Base-by-base conservation (phyloP, 768 basidiomycete genomes). In the Cystobasidium onofrii region DNA sequence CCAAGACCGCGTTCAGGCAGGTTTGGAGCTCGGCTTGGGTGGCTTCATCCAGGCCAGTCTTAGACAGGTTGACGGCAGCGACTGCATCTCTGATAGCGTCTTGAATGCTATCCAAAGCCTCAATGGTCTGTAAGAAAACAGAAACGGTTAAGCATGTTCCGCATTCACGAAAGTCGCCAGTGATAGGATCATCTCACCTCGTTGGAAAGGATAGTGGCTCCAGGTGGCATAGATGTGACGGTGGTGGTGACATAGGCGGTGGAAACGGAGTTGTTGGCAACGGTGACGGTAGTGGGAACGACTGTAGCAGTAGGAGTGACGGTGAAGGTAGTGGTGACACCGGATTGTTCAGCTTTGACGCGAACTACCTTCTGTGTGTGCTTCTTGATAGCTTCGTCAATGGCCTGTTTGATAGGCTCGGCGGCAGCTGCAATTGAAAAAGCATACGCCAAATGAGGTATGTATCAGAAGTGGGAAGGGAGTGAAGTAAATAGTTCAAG, bases 51-150 rank as follows among this genome's bases (percentile, higher is more conserved):
- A 78, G 73, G 15, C 41, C 46, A n/a, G 27, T 54, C 54, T 76
- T 71, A n/a, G 73, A 63, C 3, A 77, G 71, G 64, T 77, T 75
- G 63, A 70, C 76, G 6, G 77, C 76, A 0, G 76, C 76, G 52
- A 78, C 73, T 0, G 77, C 77, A 39, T 74, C 73, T 17, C 74
- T 36, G 74, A 78, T 65, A 6, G 77, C 76, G 23, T 71, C 52
- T 29, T 71, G 54, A 29, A 71, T 71, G 55, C 44, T 60, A 29
- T 55, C 69, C 9, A 71, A 34, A 20, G 69, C 69, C 3, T 36
- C 69, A 36, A 71, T 33, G 27, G 69, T 71, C 69, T 71, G 33
- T 17, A 52, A 13, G 6, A 39, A 20, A 64, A 25, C 36, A 39
- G 36, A 15, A 43, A 27, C 63, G 15, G 33, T 31, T 10, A 36